Evolutionary conservation across 108 stramenopile genomes (phyloP).

Genomic region (Skeletonema grethae): DNA sequence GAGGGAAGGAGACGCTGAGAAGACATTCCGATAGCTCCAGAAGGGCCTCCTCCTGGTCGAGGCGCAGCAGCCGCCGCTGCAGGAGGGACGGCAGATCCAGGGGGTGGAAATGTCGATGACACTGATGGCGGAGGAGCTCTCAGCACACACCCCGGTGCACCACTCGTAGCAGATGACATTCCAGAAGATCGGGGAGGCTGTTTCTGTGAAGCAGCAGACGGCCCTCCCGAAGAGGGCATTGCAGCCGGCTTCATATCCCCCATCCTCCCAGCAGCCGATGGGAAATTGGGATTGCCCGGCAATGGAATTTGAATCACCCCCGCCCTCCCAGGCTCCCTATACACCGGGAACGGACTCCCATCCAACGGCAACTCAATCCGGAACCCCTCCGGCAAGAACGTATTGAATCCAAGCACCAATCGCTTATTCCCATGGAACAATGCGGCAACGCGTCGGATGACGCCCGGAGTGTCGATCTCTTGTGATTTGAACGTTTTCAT

Average conservation of each 20-base stretch:
- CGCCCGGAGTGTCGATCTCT: constrained; percentile 98
- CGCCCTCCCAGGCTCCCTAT: constrained; percentile 76
- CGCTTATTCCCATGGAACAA: constrained; percentile 97
- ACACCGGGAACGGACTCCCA: constrained; percentile 81
- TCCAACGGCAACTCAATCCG: constrained; percentile 90
- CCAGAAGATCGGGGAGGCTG: constrained; percentile 3
- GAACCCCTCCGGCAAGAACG: constrained; percentile 99
- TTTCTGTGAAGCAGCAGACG: not conserved
- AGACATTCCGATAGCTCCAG: not conserved
- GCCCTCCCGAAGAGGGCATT: constrained; percentile 14
- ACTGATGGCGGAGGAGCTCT: constrained; percentile 16
- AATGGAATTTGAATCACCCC: constrained; percentile 59
- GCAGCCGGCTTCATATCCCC: constrained; percentile 15
- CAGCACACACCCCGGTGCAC: constrained; percentile 7
- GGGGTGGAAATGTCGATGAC: constrained; percentile 16
- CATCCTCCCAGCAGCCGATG: constrained; percentile 19
- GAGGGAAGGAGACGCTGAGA: constrained; percentile 2
- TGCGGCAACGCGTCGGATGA: constrained; percentile 93
- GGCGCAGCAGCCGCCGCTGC: constrained; percentile 17
- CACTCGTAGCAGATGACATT: constrained; percentile 16
- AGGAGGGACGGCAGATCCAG: constrained; percentile 19
- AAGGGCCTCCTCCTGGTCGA: constrained; percentile 6
- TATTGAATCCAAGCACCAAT: constrained; percentile 98
- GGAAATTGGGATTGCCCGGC: constrained; percentile 19
- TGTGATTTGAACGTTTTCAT: constrained; percentile 97